Evolutionary conservation across 495 filamentous ascomycete genomes (phyloP), one percentile per base, ranked within the genome.

Genomic region (Trichoderma reesei): DNA sequence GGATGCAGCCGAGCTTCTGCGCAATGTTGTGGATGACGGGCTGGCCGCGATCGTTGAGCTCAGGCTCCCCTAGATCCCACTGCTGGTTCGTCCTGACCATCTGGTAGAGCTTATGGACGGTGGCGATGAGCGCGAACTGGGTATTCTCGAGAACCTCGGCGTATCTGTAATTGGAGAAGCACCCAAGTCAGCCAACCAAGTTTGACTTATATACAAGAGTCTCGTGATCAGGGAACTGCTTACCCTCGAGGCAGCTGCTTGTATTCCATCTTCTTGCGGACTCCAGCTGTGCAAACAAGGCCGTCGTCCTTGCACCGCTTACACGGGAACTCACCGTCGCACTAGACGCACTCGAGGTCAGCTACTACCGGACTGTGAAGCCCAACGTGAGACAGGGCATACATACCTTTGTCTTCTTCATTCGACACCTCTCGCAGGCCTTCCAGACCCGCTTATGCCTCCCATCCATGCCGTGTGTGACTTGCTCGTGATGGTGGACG

Each of bases 381-480:
- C 34, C 37, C 37, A 39, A 39, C 8, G 18, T n/a, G 7, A 60
- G 33, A 31, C 2, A 61, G 18, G 7, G 3, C 1, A 39, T 14
- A 16, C n/a, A 61, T 61, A 84, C 85, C 82, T 88, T 88, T 65
- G 83, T 86, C 74, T 89, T 89, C 76, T 88, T 89, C 75, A 88
- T 83, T 65, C 86, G 76, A 78, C 86, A 88, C 66, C 86, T 77
- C 73, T 88, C 86, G 67, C 86, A 88, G 31, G 86, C 86, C 73
- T 87, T 88, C 79, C 85, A 87, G 41, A 88, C 86, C 66, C 86
- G 76, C 72, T 88, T 88, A 68, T 83, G 80, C 65, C 80, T 75
- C 61, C 74, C 80, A 65, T 84, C 80, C 61, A 63, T 63, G 61
- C 41, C 41, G 34, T 61, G 37, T 68, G 37, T 68, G 66, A 65